Evolutionary conservation across 177 flowering plant genomes (phyloP).

Genomic region (Viscum album): DNA sequence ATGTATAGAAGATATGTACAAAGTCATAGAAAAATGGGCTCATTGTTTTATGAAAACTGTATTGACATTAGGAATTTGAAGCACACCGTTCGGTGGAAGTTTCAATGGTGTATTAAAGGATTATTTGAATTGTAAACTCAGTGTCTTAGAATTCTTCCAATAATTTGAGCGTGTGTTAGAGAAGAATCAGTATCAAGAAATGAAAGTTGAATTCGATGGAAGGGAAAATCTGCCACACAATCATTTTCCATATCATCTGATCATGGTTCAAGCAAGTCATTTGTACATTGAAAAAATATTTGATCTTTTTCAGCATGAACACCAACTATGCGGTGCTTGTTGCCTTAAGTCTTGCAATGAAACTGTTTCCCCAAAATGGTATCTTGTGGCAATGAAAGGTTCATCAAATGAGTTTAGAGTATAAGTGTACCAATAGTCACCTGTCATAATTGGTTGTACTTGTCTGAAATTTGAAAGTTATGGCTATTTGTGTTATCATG

Average conservation of each 20-base stretch:
- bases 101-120: too few species aligned
- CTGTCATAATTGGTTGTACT: too few species aligned
- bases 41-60: neutral
- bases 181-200: too few species aligned
- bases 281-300: too few species aligned
- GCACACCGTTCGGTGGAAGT: too few species aligned
- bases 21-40: neutral
- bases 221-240: too few species aligned
- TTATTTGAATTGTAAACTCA: neutral
- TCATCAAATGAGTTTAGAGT: neutral
- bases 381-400: neutral
- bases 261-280: too few species aligned
- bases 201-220: too few species aligned
- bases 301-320: neutral
- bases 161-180: too few species aligned
- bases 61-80: neutral
- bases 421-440: neutral
- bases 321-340: neutral
- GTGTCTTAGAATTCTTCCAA: neutral
- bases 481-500: neutral
- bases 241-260: too few species aligned
- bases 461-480: neutral
- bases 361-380: too few species aligned
- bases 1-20: neutral
- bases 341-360: neutral